Base-by-base conservation (phyloP, 441 rosid species). In the Erysimum cheiri region DNA sequence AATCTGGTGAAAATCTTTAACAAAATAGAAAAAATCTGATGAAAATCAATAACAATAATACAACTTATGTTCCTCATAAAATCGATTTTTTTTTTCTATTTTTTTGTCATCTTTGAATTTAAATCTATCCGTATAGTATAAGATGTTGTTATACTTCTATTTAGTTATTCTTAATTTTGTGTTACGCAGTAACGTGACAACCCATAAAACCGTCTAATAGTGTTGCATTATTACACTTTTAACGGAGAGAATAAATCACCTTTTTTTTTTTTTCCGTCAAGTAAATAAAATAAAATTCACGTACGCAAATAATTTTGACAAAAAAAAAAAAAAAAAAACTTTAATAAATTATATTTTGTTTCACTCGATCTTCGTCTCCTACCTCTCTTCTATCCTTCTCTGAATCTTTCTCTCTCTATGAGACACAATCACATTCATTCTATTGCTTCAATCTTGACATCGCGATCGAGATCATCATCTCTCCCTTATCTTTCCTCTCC, bases 401-500 rank as follows among this genome's bases (percentile, higher is more conserved):
- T 61, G 62, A 64, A 69, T 36, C 61, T 75, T 75, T 73, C 37
- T 53, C 29, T 13, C 33, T 76, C 75, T 64, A 49, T 24, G 8
- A 22, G 46, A 57, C 11, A 36, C 57, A 50, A 28, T 72, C 77
- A 63, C 80, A 81, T 79, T 81, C 87, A 85, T 84, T 87, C 86
- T 76, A 83, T 85, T 11, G 84, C 87, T 84, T 86, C 84, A 56
- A 76, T 73, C 81, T 82, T 54, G 80, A 77, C 60, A 58, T 90
- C 90, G 87, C 89, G 81, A 82, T n/a, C n/a, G n/a, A n/a, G 93
- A 90, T 90, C 96, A 84, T 69, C 75, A 60, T 75, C 67, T 52
- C 29, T 41, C 49, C 44, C 47, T 53, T 17, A 63, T 40, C 53
- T 46, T 35, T 54, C 24, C 5, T 60, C 14, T 54, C 29, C 24